A percentile compares a stretch with the other conserved stretches of the same genome.
These are phyloP conservation scores for Exsudoporus frostii DNA, from an alignment of 768 basidiomycete species.

Conservation along the genomic window DNA sequence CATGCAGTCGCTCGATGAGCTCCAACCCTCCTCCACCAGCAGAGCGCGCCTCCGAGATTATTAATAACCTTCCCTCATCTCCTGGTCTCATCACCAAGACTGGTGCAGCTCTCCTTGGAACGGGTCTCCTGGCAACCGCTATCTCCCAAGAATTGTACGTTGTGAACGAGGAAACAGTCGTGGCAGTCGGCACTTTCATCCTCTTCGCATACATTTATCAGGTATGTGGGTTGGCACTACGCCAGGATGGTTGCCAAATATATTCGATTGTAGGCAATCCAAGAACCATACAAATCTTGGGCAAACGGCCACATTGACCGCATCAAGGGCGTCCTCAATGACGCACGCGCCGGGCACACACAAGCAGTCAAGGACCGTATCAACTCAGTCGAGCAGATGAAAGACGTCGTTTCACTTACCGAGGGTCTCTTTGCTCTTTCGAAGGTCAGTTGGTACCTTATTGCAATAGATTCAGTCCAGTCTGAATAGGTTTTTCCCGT, in stretches of 20 bases:
- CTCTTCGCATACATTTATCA: constrained; percentile 80
- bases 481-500: background rate
- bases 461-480: background rate
- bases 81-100: constrained; percentile 93
- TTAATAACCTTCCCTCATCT: constrained; percentile 82
- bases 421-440: constrained; percentile 88
- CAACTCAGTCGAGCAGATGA: constrained; percentile 86
- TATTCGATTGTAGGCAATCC: constrained; percentile 51
- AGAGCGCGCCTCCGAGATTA: constrained; percentile 85
- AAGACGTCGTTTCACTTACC: constrained; percentile 91
- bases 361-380: constrained; percentile 93
- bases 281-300: constrained; percentile 91
- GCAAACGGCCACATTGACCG: constrained; percentile 83
- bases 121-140: constrained; percentile 83
- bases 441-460: constrained; percentile 51
- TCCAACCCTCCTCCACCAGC: constrained; percentile 68
- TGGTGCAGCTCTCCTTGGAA: constrained; percentile 86
- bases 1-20: constrained; percentile 62
- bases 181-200: constrained; percentile 80
- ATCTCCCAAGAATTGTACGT: constrained; percentile 98
- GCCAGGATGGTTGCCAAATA: background rate
- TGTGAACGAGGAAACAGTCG: constrained; percentile 92
- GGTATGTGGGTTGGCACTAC: constrained; percentile 40
- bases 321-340: constrained; percentile 77
- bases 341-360: constrained; percentile 85